Percentiles rank a stretch among this genome's conserved stretches.
Evolutionary conservation across 2,329 filamentous ascomycete genomes (phyloP).

Genomic region (Exophiala sp.): DNA sequence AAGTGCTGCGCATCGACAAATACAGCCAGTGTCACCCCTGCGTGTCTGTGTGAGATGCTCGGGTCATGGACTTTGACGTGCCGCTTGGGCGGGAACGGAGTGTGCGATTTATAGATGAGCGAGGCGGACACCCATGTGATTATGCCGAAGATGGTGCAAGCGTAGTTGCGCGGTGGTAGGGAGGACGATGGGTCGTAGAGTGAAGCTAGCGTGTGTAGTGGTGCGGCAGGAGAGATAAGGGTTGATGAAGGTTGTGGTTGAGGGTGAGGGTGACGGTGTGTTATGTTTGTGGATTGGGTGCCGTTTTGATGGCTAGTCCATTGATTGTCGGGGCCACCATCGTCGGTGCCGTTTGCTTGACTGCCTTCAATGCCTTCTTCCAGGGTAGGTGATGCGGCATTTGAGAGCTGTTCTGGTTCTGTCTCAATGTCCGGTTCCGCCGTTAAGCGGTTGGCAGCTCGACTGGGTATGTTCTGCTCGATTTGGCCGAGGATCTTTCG

Average conservation of each 20-base stretch:
- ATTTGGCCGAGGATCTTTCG: slow-evolving; percentile 18
- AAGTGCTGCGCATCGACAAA: slow-evolving; percentile 31
- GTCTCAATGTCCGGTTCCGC: no score
- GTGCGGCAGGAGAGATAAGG: slow-evolving; percentile 4
- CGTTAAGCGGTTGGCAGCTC: not conserved
- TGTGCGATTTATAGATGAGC: slow-evolving; percentile 25
- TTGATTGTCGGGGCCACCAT: no score
- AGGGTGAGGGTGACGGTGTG: no score
- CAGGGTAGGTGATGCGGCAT: not conserved
- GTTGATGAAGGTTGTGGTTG: not conserved
- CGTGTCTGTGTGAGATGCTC: slow-evolving; percentile 20
- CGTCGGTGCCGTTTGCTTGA: no score
- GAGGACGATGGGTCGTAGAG: slow-evolving; percentile 19
- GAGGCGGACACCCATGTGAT: slow-evolving; percentile 30
- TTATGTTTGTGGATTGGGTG: no score
- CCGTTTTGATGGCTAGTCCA: no score
- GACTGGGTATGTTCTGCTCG: not conserved
- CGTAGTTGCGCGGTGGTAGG: slow-evolving; percentile 28
- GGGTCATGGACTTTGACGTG: slow-evolving; percentile 32
- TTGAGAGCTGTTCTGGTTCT: not conserved
- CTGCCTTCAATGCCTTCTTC: no score
- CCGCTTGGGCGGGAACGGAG: slow-evolving; percentile 30
- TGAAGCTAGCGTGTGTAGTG: slow-evolving; percentile 24
- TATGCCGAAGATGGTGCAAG: slow-evolving; percentile 29
- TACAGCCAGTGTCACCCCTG: slow-evolving; percentile 30